Evolutionary conservation across 2,329 filamentous ascomycete species (phyloP).

Genomic region (Pseudocercospora musae): DNA sequence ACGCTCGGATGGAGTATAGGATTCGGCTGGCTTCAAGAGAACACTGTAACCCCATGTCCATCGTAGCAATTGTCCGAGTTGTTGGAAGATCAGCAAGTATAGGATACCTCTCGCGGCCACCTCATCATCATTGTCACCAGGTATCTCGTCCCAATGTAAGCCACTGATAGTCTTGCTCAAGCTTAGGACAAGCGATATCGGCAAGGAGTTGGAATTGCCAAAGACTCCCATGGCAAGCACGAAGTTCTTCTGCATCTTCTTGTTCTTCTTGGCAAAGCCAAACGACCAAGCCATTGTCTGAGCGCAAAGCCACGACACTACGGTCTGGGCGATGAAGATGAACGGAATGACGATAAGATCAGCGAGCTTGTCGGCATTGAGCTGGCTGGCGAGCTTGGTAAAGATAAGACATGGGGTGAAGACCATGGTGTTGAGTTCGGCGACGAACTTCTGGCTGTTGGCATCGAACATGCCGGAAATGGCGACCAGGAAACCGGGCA

Average conservation of each 20-base stretch:
- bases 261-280: conserved; percentile 54
- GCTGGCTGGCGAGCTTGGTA: conserved; percentile 90
- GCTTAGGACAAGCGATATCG: conserved; percentile 92
- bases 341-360: conserved; percentile 93
- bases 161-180: conserved; percentile 88
- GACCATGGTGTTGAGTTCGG: conserved; percentile 91
- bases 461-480: conserved; percentile 89
- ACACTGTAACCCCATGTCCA: conserved; percentile 99
- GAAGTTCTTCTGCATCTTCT: conserved; percentile 83
- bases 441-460: conserved; percentile 92
- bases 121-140: conserved; percentile 90
- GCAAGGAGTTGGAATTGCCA: conserved; percentile 95
- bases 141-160: conserved; percentile 87
- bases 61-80: conserved; percentile 87
- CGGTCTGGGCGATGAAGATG: conserved; percentile 85
- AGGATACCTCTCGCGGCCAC: conserved; percentile 91
- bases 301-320: conserved; percentile 79
- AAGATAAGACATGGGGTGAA: conserved; percentile 98
- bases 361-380: conserved; percentile 83
- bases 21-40: conserved; percentile 78
- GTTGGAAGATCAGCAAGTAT: conserved; percentile 95
- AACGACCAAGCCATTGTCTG: conserved; percentile 68
- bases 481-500: conserved; percentile 91
- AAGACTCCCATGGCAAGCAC: conserved; percentile 97
- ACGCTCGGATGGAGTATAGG: conserved; percentile 63